Percentiles rank a stretch among this genome's conserved stretches.
These are phyloP conservation scores for Vaccinium myrtillus DNA, from an alignment of 148 eudicot species.

Conservation along the genomic window DNA sequence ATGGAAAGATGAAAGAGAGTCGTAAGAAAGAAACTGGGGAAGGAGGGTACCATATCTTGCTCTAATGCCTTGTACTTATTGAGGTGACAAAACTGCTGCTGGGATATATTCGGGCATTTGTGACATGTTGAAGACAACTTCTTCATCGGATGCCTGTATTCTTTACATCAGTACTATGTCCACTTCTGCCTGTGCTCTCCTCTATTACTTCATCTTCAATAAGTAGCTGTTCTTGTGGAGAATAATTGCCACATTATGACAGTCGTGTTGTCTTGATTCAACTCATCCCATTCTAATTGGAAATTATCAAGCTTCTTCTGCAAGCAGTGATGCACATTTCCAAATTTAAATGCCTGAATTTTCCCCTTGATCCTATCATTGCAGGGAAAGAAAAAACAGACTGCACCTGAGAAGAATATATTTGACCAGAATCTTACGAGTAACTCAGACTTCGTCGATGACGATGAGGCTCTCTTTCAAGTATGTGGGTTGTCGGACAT, in stretches of 20 bases:
- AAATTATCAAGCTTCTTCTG: neutral
- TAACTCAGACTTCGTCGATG: constrained; percentile 45
- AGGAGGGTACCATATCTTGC: neutral
- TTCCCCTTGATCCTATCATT: constrained; percentile 13
- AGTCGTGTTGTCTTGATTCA: neutral
- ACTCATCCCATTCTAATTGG: neutral
- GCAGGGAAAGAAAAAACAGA: constrained; percentile 43
- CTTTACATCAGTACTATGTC: neutral
- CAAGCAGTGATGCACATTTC: neutral
- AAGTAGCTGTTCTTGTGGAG: neutral
- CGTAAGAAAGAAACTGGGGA: neutral
- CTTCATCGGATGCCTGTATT: neutral
- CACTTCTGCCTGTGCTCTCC: neutral
- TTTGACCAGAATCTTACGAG: constrained; percentile 32
- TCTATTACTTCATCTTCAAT: neutral
- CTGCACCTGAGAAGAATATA: constrained; percentile 41
- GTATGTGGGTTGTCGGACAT: constrained; percentile 27
- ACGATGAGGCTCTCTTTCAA: constrained; percentile 74
- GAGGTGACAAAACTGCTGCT: neutral
- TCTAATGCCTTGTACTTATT: neutral
- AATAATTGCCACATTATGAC: neutral
- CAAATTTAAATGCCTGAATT: neutral
- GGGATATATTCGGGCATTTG: neutral
- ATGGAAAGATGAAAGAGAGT: neutral
- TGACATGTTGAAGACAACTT: neutral